Base-by-base conservation (phyloP, 345 rosid species). In the Clausena lansium region DNA sequence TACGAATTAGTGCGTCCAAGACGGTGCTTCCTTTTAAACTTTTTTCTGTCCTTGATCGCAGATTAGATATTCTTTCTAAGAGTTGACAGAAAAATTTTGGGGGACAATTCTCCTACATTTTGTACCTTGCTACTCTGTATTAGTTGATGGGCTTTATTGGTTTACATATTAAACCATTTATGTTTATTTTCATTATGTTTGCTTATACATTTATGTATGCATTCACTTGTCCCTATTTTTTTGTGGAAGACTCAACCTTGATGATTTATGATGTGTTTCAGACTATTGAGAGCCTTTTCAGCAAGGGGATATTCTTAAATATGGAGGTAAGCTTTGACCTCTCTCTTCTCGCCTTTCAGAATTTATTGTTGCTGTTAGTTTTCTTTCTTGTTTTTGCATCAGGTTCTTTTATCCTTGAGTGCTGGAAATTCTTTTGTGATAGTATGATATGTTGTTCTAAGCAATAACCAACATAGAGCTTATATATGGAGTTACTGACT, bases 261-360 rank as follows among this genome's bases (percentile, higher is more conserved):
- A 71, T 74, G 62, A 61, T 60, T 39, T 69, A 33, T 80, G 19
- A 10, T 80, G 66, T 77, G 62, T 82, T 85, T 39, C 97, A 96
- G 99, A 94, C 94, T 1, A 88, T 96, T 59, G 93, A 84, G 86
- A 83, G 83, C 63, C 94, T 94, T 77, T 91, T 92, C 88, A 81
- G 89, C 86, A 87, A 78, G 67, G 86, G 77, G 84, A 81, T 92
- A 47, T 88, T 92, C 76, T 82, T 87, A 84, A 84, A 90, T 77
- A 83, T 84, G 90, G 93, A 90, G 99, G 97, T 95, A 80, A 72
- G 97, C 85, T 74, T 86, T 77, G 9, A 71, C 32, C 79, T 78
- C 76, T 68, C 67, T 4, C 71, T 55, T 60, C 33, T 59, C 64
- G 24, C 57, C 24, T 47, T 47, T n/a, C 33, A 28, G 38, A 70